These are phyloP conservation scores for Voacanga thouarsii DNA, from an alignment of 257 asterid species.

Conservation along the genomic window DNA sequence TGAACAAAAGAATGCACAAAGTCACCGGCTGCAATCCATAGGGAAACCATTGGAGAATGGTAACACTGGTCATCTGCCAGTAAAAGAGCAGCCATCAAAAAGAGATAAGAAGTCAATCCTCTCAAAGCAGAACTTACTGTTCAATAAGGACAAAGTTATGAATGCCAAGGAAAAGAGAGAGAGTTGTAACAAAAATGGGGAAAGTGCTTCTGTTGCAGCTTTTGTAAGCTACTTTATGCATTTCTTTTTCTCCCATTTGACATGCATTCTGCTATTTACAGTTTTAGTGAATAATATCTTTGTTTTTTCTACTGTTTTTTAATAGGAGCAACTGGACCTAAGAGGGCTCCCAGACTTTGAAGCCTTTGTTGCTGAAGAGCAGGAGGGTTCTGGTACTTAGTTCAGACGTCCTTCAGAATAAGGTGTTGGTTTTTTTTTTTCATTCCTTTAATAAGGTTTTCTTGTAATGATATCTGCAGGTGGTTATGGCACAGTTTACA, in stretches of 20 bases:
- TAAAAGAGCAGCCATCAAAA: conserved; percentile 28
- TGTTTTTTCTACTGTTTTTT: conserved; percentile 26
- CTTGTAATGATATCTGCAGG: conserved; percentile 49
- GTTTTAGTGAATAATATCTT: conserved; percentile 14
- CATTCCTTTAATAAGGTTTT: conserved; percentile 17
- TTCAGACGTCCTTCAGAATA: conserved; percentile 6
- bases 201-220: conserved; percentile 28
- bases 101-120: conserved; percentile 31
- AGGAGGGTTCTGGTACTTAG: conserved; percentile 89
- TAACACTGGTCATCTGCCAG: conserved; percentile 19
- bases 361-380: conserved; percentile 66
- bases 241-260: conserved; percentile 11
- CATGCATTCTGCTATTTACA: neutral
- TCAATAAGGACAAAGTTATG: conserved; percentile 27
- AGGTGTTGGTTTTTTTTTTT: neutral
- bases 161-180: conserved; percentile 32
- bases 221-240: conserved; percentile 36
- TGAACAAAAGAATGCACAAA: conserved; percentile 24
- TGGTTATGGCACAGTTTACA: conserved; percentile 95
- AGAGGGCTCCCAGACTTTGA: conserved; percentile 62
- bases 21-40: conserved; percentile 12
- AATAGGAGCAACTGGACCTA: conserved; percentile 45
- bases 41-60: conserved; percentile 29
- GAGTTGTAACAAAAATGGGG: conserved; percentile 27
- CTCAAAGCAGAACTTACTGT: conserved; percentile 30